Evolutionary conservation across 257 asterid species (phyloP).

Genomic region (Fraxinus anomala): DNA sequence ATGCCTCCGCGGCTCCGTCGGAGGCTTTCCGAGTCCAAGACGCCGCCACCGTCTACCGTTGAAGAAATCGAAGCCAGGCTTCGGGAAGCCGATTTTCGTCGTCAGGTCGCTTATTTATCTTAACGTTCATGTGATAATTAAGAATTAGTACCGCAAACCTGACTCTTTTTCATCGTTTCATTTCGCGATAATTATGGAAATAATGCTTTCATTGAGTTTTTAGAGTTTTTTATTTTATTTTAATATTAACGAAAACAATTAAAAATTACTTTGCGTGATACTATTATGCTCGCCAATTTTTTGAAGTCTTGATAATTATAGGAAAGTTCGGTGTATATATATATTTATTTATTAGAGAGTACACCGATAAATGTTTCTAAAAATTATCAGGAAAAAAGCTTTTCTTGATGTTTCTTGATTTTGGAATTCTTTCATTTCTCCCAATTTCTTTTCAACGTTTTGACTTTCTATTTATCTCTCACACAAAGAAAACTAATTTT

Average conservation of each 20-base stretch:
- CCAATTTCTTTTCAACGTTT: background rate
- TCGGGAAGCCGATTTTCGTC: slow-evolving; percentile 83
- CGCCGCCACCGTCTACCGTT: slow-evolving; percentile 61
- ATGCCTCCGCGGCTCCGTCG: slow-evolving; percentile 77
- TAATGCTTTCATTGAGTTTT: no score
- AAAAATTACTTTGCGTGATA: background rate
- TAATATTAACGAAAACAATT: background rate
- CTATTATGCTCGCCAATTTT: background rate
- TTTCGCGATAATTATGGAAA: background rate
- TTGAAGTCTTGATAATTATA: background rate
- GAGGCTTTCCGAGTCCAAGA: slow-evolving; percentile 74
- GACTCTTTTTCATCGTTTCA: background rate
- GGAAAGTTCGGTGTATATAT: background rate
- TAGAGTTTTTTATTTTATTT: background rate
- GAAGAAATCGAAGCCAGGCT: slow-evolving; percentile 91
- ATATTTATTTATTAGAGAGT: no score
- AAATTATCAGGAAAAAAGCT: background rate
- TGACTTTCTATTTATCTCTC: background rate
- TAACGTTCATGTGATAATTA: background rate
- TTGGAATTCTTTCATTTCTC: background rate
- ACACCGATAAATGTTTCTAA: background rate
- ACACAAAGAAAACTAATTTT: background rate
- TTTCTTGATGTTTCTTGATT: background rate
- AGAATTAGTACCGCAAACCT: background rate
- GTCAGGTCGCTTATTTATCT: slow-evolving; percentile 54